Evolutionary conservation across 1,284 basidiomycete species (phyloP).

Genomic region (Earliella scabrosa): DNA sequence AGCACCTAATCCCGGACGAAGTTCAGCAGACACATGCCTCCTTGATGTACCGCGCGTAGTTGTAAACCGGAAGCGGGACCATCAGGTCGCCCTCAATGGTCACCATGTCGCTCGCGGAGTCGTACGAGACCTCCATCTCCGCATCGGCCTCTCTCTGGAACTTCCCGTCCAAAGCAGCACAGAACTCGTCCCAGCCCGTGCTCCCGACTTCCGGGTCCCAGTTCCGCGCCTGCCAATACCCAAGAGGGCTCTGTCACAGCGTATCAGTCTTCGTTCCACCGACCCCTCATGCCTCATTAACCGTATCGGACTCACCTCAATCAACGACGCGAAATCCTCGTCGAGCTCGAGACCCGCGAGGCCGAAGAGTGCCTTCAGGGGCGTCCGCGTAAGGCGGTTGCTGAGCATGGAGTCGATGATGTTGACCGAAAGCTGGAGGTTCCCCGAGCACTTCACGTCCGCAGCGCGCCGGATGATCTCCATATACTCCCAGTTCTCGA

Average conservation of each 20-base stretch:
- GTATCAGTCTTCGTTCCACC: too few relatives aligned
- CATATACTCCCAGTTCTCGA: slow-evolving; percentile 85
- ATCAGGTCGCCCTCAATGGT: slow-evolving; percentile 38
- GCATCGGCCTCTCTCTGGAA: slow-evolving; percentile 23
- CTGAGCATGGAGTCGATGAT: slow-evolving; percentile 68
- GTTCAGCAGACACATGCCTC: slow-evolving; percentile 48
- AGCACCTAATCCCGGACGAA: background rate
- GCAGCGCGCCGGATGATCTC: slow-evolving; percentile 84
- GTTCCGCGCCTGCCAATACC: slow-evolving; percentile 64
- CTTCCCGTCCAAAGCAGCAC: slow-evolving; percentile 58
- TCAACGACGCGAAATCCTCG: slow-evolving; percentile 78
- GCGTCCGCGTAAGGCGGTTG: slow-evolving; percentile 44
- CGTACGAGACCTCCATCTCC: slow-evolving; percentile 17
- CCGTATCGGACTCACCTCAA: slow-evolving; percentile 57
- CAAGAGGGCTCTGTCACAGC: slow-evolving; percentile 46
- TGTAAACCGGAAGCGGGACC: slow-evolving; percentile 65
- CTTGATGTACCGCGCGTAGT: slow-evolving; percentile 81
- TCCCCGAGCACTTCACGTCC: slow-evolving; percentile 69
- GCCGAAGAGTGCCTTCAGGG: slow-evolving; percentile 77
- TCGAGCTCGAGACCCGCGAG: slow-evolving; percentile 68
- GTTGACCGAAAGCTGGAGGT: slow-evolving; percentile 68
- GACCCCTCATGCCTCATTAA: background rate
- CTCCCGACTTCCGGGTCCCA: slow-evolving; percentile 80
- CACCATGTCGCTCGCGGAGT: slow-evolving; percentile 36
- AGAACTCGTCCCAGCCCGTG: slow-evolving; percentile 74